Evolutionary conservation across 371 early-diverging fungal species (phyloP).

Genomic region (Neoconidiobolus thromboides): DNA sequence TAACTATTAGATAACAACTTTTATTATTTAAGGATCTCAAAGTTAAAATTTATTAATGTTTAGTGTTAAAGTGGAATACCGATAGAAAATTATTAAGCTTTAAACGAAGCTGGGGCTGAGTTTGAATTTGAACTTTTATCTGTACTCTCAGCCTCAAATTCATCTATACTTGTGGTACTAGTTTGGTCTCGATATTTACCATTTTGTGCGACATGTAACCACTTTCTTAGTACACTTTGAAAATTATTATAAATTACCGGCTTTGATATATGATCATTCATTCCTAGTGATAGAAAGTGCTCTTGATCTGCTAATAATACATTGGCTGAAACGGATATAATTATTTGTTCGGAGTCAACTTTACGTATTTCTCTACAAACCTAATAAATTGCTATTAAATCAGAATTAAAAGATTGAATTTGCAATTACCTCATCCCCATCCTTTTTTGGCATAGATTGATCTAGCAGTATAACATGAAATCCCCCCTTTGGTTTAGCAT

Average conservation of each 20-base stretch:
- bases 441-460: slow-evolving; percentile 3
- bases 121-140: no score
- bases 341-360: background rate
- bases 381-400: background rate
- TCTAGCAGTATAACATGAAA: background rate
- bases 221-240: background rate
- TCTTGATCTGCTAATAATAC: background rate
- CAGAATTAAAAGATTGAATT: background rate
- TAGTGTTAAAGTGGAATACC: no score
- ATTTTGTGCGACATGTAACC: background rate
- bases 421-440: background rate
- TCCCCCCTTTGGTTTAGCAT: background rate
- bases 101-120: no score
- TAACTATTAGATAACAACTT: no score
- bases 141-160: no score
- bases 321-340: background rate
- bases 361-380: background rate
- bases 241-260: background rate
- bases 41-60: no score
- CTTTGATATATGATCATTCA: slow-evolving; percentile 1
- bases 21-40: no score
- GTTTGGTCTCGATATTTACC: no score
- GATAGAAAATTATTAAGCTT: no score
- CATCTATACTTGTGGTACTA: no score
- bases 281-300: background rate